Percentiles rank a stretch among this genome's conserved stretches.
These are phyloP conservation scores for Sarcomyxa edulis DNA, from an alignment of 768 basidiomycete species.

Conservation along the genomic window DNA sequence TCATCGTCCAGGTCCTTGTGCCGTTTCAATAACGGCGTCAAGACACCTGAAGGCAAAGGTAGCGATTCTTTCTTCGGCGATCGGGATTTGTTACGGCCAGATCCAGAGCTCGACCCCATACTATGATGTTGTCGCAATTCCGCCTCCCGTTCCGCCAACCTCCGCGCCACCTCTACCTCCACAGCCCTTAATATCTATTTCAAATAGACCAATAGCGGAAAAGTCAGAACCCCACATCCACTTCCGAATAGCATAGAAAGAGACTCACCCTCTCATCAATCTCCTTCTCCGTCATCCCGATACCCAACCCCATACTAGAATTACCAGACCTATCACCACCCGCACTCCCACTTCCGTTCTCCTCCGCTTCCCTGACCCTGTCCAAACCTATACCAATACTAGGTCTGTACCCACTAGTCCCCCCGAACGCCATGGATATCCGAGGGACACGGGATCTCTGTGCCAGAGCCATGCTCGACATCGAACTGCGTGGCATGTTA, in stretches of 20 bases:
- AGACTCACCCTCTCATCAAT: conserved; percentile 66
- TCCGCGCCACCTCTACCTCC: conserved; percentile 66
- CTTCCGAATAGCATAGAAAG: conserved; percentile 4
- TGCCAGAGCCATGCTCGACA: too few species aligned
- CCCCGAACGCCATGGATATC: conserved; percentile 25
- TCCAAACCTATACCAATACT: conserved; percentile 18
- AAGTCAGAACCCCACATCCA: not conserved
- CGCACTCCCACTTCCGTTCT: too few species aligned
- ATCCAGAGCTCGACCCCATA: conserved; percentile 12
- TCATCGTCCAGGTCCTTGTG: conserved; percentile 69
- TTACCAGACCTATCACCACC: too few species aligned
- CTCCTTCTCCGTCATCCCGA: conserved; percentile 58
- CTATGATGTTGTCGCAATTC: conserved; percentile 26
- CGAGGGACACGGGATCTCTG: conserved; percentile 31
- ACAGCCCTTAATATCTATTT: conserved; percentile 74
- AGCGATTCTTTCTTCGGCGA: conserved; percentile 31
- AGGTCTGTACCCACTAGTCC: too few species aligned
- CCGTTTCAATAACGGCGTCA: conserved; percentile 57
- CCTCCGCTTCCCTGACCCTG: too few species aligned
- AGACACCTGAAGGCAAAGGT: conserved; percentile 40
- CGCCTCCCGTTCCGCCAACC: conserved; percentile 48
- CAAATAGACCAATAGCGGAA: not conserved
- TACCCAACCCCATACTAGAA: conserved; percentile 22
- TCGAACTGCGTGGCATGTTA: too few species aligned
- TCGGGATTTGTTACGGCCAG: conserved; percentile 14